Evolutionary conservation across 495 filamentous ascomycete species (phyloP), one percentile per base, ranked within the genome.

Genomic region (Clavariopsis aquatica): DNA sequence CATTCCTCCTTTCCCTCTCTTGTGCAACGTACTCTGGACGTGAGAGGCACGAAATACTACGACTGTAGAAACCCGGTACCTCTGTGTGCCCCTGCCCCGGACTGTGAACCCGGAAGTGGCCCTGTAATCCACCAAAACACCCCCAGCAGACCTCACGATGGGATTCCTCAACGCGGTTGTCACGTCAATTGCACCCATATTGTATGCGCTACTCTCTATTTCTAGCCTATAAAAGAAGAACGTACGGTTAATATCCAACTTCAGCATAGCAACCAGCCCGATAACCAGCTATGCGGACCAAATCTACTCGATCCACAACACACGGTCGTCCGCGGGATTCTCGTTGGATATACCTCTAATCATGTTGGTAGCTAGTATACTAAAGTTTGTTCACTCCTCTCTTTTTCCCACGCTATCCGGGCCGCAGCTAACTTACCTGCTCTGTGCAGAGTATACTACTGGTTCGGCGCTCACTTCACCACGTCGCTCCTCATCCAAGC

Each of bases 341-440:
- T 90, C 88, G 10, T 75, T 87, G 38, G 89, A 98, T 73, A 98
- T 96, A 49, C 95, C 94, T 5, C 75, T 98, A 64, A 98, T 98
- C 67, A 98, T 98, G 94, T 90, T 98, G 27, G 85, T 96, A 46
- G 89, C 94, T 15, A 96, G 92, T 10, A 86, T 97, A 57, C 78
- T 96, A 27, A 94, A 95, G 89, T 96, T 78, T 23, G 89, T 96
- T 78, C 23, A 20, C 36, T 19, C 51, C 28, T 36, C 19, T 41
- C 2, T 41, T n/a, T 46, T 43, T 15, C 43, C 36, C 47, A 26
- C 64, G n/a, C 2, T 31, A 9, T 12, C 26, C 36, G 34, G 10
- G 26, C n/a, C 54, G 22, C 47, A 5, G 28, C 27, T 36, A 60
- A 61, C 17, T 52, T 49, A 43, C 41, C 34, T 12, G 47, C 22